A percentile compares a stretch with the other conserved stretches of the same genome.
Evolutionary conservation across 768 basidiomycete species (phyloP).

Genomic region (Dentipellis fragilis): DNA sequence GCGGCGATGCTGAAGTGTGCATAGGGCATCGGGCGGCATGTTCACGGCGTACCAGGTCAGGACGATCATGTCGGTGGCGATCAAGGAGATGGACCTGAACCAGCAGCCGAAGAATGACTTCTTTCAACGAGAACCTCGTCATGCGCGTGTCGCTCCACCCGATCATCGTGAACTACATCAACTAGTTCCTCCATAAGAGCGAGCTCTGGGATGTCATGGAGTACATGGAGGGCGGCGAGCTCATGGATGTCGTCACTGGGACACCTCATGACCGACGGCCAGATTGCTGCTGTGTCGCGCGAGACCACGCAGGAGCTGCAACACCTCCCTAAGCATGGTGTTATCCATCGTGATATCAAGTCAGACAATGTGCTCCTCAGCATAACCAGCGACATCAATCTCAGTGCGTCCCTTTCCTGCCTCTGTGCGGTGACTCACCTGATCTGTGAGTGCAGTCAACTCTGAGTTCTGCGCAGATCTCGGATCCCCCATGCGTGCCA

Average conservation of each 20-base stretch:
- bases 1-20: not conserved
- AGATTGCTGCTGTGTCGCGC: constrained; percentile 88
- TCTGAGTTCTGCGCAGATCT: constrained; percentile 97
- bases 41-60: constrained; percentile 98
- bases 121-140: constrained; percentile 95
- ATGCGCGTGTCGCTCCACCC: constrained; percentile 98
- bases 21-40: constrained; percentile 90
- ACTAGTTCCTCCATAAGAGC: constrained; percentile 78
- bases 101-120: constrained; percentile 97
- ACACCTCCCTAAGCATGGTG: constrained; percentile 91
- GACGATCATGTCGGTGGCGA: constrained; percentile 85
- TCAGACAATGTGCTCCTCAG: constrained; percentile 93
- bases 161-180: constrained; percentile 93
- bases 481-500: constrained; percentile 70
- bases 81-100: constrained; percentile 97
- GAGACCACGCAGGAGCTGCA: constrained; percentile 90
- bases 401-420: constrained; percentile 90
- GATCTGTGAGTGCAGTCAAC: constrained; percentile 53
- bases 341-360: constrained; percentile 99
- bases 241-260: constrained; percentile 96
- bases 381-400: constrained; percentile 92
- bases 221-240: constrained; percentile 96
- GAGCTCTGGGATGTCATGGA: constrained; percentile 99
- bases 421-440: too few relatives aligned
- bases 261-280: constrained; percentile 91